These are phyloP conservation scores for Diaporthe helianthi DNA, from an alignment of 2,329 filamentous ascomycete species.

Conservation along the genomic window DNA sequence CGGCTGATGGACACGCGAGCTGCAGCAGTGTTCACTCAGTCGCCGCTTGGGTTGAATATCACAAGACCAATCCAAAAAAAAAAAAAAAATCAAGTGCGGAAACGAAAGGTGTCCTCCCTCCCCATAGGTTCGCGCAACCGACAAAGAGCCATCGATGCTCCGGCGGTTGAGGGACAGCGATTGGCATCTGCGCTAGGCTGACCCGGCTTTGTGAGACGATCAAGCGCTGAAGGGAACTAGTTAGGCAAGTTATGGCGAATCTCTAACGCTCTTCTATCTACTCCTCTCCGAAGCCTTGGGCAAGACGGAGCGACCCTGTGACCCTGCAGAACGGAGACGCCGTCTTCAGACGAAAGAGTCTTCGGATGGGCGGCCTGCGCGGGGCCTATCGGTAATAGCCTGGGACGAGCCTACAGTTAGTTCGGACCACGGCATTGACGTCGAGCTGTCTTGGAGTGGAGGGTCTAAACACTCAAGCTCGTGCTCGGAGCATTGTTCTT, in stretches of 20 bases:
- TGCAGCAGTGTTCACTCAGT: slow-evolving; percentile 3
- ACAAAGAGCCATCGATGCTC: neutral
- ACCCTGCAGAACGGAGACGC: slow-evolving; percentile 18
- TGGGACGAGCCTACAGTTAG: slow-evolving; percentile 8
- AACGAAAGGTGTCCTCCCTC: slow-evolving; percentile 19
- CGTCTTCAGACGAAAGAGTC: slow-evolving; percentile 12
- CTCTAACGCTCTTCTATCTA: slow-evolving; percentile 9
- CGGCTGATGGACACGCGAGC: slow-evolving; percentile 16
- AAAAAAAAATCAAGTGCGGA: slow-evolving; percentile 16
- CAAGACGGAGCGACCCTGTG: slow-evolving; percentile 14
- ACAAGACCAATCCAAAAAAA: slow-evolving; percentile 16
- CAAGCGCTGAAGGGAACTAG: neutral
- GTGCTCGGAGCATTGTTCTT: slow-evolving; percentile 25
- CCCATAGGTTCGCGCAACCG: slow-evolving; percentile 19
- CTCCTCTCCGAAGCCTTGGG: slow-evolving; percentile 10
- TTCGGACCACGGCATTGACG: slow-evolving; percentile 22
- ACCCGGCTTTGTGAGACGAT: slow-evolving; percentile 23
- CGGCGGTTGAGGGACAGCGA: neutral
- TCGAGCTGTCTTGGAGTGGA: neutral
- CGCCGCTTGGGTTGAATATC: neutral
- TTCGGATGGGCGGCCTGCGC: slow-evolving; percentile 14
- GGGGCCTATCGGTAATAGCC: slow-evolving; percentile 4
- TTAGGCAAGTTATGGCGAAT: slow-evolving; percentile 19
- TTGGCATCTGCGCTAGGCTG: slow-evolving; percentile 20
- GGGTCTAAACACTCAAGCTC: slow-evolving; percentile 10